phyloP scores from a whole-genome alignment of 1,284 basidiomycete genomes.

The Boletellus sp. region DNA sequence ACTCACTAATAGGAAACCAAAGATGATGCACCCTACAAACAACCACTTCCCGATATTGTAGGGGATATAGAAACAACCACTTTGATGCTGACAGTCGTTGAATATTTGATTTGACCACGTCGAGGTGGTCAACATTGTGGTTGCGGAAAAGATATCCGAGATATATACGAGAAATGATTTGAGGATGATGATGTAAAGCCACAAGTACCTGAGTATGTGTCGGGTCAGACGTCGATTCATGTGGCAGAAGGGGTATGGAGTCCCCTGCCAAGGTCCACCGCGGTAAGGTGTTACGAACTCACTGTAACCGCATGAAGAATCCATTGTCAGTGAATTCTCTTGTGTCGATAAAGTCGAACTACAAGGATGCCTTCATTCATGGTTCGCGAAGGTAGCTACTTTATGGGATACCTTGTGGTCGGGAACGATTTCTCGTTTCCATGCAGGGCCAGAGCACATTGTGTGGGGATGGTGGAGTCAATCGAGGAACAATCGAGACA shows the following conservation, averaged over 20 bases:
- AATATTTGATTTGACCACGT: slow-evolving; percentile 91
- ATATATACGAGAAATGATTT: slow-evolving; percentile 95
- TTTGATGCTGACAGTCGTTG: slow-evolving; percentile 56
- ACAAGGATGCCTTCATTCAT: slow-evolving; percentile 7
- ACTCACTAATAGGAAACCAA: slow-evolving; percentile 88
- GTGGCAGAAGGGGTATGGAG: neutral
- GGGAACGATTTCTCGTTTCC: slow-evolving; percentile 96
- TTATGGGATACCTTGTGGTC: slow-evolving; percentile 83
- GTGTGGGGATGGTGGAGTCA: slow-evolving; percentile 21
- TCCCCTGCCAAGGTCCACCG: neutral
- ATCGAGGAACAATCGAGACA: slow-evolving; percentile 27
- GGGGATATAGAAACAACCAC: slow-evolving; percentile 82
- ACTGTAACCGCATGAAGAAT: slow-evolving; percentile 85
- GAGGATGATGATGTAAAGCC: slow-evolving; percentile 88
- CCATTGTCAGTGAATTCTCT: slow-evolving; percentile 89
- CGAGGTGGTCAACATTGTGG: slow-evolving; percentile 91
- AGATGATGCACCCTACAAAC: slow-evolving; percentile 96
- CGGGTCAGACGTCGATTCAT: slow-evolving; percentile 7
- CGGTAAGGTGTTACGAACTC: slow-evolving; percentile 28
- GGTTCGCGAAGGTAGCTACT: neutral
- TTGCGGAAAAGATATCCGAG: slow-evolving; percentile 96
- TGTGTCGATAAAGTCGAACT: slow-evolving; percentile 98
- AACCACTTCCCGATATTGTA: slow-evolving; percentile 93
- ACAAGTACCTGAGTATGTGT: slow-evolving; percentile 65
- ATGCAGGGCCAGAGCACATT: slow-evolving; percentile 76